Evolutionary conservation across 352 stramenopile genomes (phyloP), one percentile per base, ranked within the genome.

Genomic region (Phytophthora crassamura): DNA sequence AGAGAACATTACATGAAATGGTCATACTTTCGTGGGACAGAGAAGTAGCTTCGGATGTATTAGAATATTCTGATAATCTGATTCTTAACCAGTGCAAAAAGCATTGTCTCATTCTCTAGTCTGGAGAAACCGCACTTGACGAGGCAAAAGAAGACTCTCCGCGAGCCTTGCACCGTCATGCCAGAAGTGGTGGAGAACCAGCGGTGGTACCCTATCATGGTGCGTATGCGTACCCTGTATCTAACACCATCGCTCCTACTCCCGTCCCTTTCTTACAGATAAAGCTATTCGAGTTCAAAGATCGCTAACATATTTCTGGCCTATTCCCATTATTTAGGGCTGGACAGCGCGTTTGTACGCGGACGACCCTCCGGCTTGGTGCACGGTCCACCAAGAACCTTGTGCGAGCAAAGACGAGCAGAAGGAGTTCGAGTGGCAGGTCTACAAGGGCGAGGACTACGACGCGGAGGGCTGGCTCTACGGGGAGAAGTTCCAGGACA

Each of bases 381-480:
- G 77, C 41, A 88, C 80, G 20, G 50, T 78, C 16, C 63, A 76
- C 3, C 69, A 80, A 16, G 57, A 78, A 15, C 53, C 59, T 20
- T 84, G 82, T 48, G 46, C 60, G 33, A 77, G 72, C 61, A 89
- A 78, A 64, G 75, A 86, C 35, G 79, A 93, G 50, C 80, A 81
- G 53, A 78, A 71, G n/a, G 77, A 83, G 43, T 78, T 79, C 53
- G 64, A 78, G 15, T 95, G 87, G 87, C 71, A 78, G n/a, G 73
- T 94, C 32, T 95, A 93, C 77, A 90, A 89, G 54, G 80, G 84
- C 6, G 73, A 91, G 35, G 87, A 95, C 62, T 95, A 95, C 62
- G 87, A 95, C 45, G 80, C 88, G 38, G 86, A 95, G 62, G 87
- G 87, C 14, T 95, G 87, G 87, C 74, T 95, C 18, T 95, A 95